Conservation (phyloP, 495 filamentous ascomycete genomes). For the Aspergillus affinis region DNA sequence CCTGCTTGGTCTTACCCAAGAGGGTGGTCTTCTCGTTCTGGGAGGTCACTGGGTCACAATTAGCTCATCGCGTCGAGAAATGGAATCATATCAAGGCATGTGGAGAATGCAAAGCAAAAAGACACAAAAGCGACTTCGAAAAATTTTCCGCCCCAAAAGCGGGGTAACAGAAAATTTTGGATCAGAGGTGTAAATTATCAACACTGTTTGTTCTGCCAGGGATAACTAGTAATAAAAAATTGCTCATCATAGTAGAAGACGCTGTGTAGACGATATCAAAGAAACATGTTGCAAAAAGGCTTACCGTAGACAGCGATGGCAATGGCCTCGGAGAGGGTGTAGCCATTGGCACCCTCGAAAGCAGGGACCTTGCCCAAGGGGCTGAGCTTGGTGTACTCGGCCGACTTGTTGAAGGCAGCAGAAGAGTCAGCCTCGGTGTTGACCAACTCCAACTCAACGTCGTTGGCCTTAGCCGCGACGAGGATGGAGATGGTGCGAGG, state of each 20-base stretch:
- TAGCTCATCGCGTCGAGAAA: slow-evolving; percentile 26
- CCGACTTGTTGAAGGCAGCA: slow-evolving; percentile 38
- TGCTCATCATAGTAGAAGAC: slow-evolving; percentile 70
- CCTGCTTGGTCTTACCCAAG: slow-evolving; percentile 99
- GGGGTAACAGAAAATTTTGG: slow-evolving; percentile 34
- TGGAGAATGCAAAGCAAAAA: slow-evolving; percentile 7
- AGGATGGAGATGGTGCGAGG: slow-evolving; percentile 82
- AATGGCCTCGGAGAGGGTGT: slow-evolving; percentile 81
- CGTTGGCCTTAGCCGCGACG: slow-evolving; percentile 94
- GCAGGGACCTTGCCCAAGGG: slow-evolving; percentile 86
- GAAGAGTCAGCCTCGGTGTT: slow-evolving; percentile 52
- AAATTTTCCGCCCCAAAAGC: slow-evolving; percentile 29
- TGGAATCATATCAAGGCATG: background rate
- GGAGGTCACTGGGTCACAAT: slow-evolving; percentile 72
- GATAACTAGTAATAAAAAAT: slow-evolving; percentile 86
- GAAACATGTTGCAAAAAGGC: slow-evolving; percentile 37
- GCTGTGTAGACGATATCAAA: background rate
- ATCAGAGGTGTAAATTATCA: slow-evolving; percentile 71
- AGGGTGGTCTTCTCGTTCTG: slow-evolving; percentile 99
- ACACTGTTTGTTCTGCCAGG: slow-evolving; percentile 92
- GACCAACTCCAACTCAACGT: slow-evolving; percentile 83
- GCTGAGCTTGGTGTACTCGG: slow-evolving; percentile 83
- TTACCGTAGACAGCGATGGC: slow-evolving; percentile 97
- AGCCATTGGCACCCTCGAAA: slow-evolving; percentile 92
- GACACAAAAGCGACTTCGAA: slow-evolving; percentile 6